These are phyloP conservation scores for Chlorella sp. DNA, from an alignment of 139 green algal species.

Conservation along the genomic window DNA sequence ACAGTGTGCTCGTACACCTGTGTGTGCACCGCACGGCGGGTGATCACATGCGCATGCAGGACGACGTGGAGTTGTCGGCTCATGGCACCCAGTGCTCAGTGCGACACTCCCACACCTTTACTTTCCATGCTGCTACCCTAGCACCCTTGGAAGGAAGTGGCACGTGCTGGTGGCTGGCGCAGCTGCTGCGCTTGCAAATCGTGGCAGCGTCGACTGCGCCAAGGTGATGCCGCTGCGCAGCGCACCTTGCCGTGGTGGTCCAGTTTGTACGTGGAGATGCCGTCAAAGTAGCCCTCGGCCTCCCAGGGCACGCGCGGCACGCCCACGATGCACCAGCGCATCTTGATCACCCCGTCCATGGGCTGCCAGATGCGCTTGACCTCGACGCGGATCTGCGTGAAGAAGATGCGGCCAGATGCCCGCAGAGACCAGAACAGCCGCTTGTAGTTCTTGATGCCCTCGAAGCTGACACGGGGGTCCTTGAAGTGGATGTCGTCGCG, in stretches of 20 bases:
- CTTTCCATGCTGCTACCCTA: too few species aligned
- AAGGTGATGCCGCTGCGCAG: too few species aligned
- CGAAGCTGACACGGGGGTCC: conserved; percentile 77
- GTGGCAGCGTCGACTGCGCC: too few species aligned
- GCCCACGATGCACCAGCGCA: conserved; percentile 59
- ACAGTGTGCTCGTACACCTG: conserved; percentile 77
- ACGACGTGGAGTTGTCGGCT: too few species aligned
- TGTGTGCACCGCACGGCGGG: too few species aligned
- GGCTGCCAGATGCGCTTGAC: conserved; percentile 91
- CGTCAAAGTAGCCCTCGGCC: conserved; percentile 82
- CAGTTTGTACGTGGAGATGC: conserved; percentile 88
- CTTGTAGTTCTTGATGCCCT: conserved; percentile 84
- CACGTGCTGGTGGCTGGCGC: too few species aligned
- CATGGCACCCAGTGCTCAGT: too few species aligned
- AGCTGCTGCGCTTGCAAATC: too few species aligned
- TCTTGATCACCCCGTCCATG: conserved; percentile 72
- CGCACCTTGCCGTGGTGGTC: conserved; percentile 67
- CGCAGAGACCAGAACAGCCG: conserved; percentile 87
- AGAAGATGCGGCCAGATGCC: conserved; percentile 88
- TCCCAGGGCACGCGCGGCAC: conserved; percentile 83
- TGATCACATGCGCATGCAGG: too few species aligned
- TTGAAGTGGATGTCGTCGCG: conserved; percentile 88
- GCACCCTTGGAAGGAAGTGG: too few species aligned
- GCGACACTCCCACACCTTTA: too few species aligned
- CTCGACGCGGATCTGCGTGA: conserved; percentile 75